Conservation (phyloP, 306 rosid species). For the Senna siamea region DNA sequence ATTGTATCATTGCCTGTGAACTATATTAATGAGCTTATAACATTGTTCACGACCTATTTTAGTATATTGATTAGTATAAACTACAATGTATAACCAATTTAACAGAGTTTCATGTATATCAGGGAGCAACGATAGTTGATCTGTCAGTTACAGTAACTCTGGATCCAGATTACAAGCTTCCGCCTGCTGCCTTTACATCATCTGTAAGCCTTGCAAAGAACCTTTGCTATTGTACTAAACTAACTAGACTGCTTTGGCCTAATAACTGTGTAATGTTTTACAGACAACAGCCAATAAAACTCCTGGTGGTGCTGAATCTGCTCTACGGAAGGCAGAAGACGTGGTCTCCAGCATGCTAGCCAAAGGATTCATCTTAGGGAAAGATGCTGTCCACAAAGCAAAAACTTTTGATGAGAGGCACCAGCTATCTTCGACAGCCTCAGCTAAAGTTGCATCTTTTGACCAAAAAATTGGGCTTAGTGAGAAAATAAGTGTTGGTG, state of each 20-base stretch:
- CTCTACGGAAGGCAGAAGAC: slow-evolving; percentile 87
- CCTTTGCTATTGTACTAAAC: slow-evolving; percentile 1
- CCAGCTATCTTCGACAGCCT: slow-evolving; percentile 78
- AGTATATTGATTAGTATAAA: background rate
- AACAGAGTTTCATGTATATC: slow-evolving; percentile 42
- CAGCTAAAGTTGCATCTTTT: slow-evolving; percentile 82
- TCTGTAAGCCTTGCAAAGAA: slow-evolving; percentile 53
- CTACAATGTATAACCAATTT: slow-evolving; percentile 25
- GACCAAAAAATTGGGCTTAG: slow-evolving; percentile 87
- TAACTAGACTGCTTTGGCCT: slow-evolving; percentile 9
- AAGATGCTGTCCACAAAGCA: slow-evolving; percentile 90
- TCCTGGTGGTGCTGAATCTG: slow-evolving; percentile 71
- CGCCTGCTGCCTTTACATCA: slow-evolving; percentile 69
- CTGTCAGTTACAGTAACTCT: slow-evolving; percentile 70
- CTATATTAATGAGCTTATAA: background rate
- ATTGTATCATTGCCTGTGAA: slow-evolving; percentile 29
- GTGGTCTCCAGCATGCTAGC: slow-evolving; percentile 90
- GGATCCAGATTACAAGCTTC: slow-evolving; percentile 81
- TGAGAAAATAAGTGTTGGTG: slow-evolving; percentile 85
- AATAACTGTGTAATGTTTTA: slow-evolving; percentile 24
- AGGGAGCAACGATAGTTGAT: slow-evolving; percentile 99
- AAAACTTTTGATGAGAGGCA: slow-evolving; percentile 87
- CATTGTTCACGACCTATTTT: background rate
- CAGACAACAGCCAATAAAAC: slow-evolving; percentile 57
- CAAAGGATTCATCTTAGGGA: slow-evolving; percentile 88